Evolutionary conservation across 2,329 filamentous ascomycete species (phyloP), one percentile per base, ranked within the genome.

Genomic region (Reticulascus tulasneorum): DNA sequence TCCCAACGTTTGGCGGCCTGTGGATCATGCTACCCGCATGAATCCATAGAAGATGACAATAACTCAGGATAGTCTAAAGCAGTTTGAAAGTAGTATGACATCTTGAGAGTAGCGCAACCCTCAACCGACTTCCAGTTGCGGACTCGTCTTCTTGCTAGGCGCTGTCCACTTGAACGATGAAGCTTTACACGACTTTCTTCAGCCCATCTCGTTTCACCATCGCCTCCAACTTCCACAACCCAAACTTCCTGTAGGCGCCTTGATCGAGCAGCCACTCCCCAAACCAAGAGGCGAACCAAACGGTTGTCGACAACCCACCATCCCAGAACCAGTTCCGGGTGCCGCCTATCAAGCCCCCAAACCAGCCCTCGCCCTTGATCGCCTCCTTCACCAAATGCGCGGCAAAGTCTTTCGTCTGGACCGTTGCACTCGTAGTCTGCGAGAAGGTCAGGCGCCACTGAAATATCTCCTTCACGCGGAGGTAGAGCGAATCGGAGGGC

Each of bases 401-500:
- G 0, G 72, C 69, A 45, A 69, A 76, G 1, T 37, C 51, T n/a
- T 59, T 52, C 0, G 69, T 69, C 15, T 58, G 54, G 48, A 73
- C 56, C 1, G 71, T 71, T 1, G 56, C 51, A 18, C 61, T 64
- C n/a, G n/a, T n/a, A 5, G 58, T 66, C 60, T 76, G 73, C 42
- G 66, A 71, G 34, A 69, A 77, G 0, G 53, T 60, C 40, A 73
- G 54, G 2, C 71, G 56, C 42, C 54, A 53, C 47, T 67, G 53
- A 49, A 73, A 76, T 11, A 73, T 39, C 20, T 70, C 64, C 31
- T 55, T 50, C 4, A 71, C 60, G 6, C 62, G 63, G 53, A 49
- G 42, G 54, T 77, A 78, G 15, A 72, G 58, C 28, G 71, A 76
- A 29, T 52, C 54, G 9, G 53, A 40, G 0, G 71, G 71, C 32